A percentile compares a stretch with the other conserved stretches of the same genome.
Conservation (phyloP, 805 yeast species). For the Jamesozyma lodderae region DNA sequence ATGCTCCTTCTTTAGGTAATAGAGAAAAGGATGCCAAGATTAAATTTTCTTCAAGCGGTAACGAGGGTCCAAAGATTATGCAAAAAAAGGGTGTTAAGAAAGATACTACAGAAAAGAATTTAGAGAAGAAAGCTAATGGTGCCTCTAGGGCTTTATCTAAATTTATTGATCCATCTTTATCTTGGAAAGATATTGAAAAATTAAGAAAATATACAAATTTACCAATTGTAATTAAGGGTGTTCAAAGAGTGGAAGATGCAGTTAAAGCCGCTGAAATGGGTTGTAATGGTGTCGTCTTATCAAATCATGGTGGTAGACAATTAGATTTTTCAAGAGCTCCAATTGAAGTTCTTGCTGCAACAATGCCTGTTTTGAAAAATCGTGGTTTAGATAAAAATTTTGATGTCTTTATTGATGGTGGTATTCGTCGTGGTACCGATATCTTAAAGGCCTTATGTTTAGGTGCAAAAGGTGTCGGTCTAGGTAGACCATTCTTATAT, state of each 20-base stretch:
- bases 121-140: slow-evolving; percentile 45
- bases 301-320: slow-evolving; percentile 89
- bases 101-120: slow-evolving; percentile 38
- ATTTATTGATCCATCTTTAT: slow-evolving; percentile 61
- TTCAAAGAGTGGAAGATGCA: slow-evolving; percentile 73
- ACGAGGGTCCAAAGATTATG: slow-evolving; percentile 28
- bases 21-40: slow-evolving; percentile 78
- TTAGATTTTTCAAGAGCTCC: slow-evolving; percentile 72
- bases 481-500: slow-evolving; percentile 57
- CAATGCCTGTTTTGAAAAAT: slow-evolving; percentile 43
- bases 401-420: slow-evolving; percentile 59
- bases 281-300: slow-evolving; percentile 63
- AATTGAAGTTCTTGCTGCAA: slow-evolving; percentile 62
- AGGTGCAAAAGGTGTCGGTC: slow-evolving; percentile 63
- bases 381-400: slow-evolving; percentile 40
- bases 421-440: slow-evolving; percentile 61
- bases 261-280: slow-evolving; percentile 63
- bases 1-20: slow-evolving; percentile 85
- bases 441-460: slow-evolving; percentile 54
- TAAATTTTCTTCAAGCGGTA: slow-evolving; percentile 38
- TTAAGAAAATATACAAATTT: slow-evolving; percentile 46
- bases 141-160: slow-evolving; percentile 77
- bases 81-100: slow-evolving; percentile 14
- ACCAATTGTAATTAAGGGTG: slow-evolving; percentile 71
- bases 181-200: slow-evolving; percentile 56